phyloP scores from a whole-genome alignment of 257 asterid species.

The Solanum medicagineum region DNA sequence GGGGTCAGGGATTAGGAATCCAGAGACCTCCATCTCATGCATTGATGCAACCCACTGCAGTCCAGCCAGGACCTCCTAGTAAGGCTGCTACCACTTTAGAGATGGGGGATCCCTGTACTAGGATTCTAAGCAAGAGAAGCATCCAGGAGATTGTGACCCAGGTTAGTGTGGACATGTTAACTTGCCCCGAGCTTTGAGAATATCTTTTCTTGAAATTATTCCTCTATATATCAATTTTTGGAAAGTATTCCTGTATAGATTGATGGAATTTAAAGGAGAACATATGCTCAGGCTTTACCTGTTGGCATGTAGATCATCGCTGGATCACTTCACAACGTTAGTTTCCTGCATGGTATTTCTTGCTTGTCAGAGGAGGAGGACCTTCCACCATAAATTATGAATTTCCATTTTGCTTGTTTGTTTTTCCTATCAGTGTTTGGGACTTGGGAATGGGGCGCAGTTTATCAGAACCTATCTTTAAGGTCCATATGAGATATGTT shows the following conservation, averaged over 20 bases:
- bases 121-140: slow-evolving; percentile 69
- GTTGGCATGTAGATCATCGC: not conserved
- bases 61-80: slow-evolving; percentile 23
- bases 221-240: not conserved
- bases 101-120: slow-evolving; percentile 44
- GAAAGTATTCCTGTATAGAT: not conserved
- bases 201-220: not conserved
- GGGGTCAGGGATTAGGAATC: slow-evolving; percentile 48
- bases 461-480: not conserved
- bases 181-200: not conserved
- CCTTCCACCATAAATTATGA: not conserved
- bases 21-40: slow-evolving; percentile 46
- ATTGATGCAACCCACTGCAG: slow-evolving; percentile 25
- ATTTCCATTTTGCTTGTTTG: not conserved
- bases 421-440: not conserved
- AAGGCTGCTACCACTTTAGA: slow-evolving; percentile 34
- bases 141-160: slow-evolving; percentile 70
- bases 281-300: not conserved
- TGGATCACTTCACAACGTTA: not conserved
- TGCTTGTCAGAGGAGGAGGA: not conserved
- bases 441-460: not conserved
- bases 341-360: not conserved
- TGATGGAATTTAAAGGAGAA: not conserved
- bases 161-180: slow-evolving; percentile 24
- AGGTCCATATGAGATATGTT: not conserved